These are phyloP conservation scores for Solanum etuberosum DNA, from an alignment of 257 asterid species.

Conservation along the genomic window DNA sequence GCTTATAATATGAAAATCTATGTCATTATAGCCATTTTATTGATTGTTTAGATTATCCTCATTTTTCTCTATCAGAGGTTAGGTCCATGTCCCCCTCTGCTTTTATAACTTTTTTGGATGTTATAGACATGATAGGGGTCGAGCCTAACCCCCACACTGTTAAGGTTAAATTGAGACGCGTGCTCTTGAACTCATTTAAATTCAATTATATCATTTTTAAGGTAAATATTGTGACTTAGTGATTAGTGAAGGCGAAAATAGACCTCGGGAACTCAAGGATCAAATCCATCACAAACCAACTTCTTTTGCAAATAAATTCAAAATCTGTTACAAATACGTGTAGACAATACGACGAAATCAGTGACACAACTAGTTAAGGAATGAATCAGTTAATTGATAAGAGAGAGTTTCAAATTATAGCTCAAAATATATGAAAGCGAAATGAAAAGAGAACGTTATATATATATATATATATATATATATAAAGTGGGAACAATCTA, in stretches of 20 bases:
- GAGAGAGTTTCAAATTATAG: no score
- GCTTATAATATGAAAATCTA: neutral
- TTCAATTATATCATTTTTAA: no score
- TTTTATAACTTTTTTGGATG: neutral
- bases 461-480: no score
- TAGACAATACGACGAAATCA: no score
- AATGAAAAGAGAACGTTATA: no score
- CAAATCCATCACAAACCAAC: neutral
- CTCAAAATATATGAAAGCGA: no score
- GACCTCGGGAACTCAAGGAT: neutral
- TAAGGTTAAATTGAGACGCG: neutral
- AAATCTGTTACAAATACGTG: neutral
- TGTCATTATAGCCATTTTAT: no score
- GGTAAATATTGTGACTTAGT: neutral
- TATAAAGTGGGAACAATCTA: no score
- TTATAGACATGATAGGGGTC: neutral
- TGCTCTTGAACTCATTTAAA: no score
- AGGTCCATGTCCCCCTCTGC: neutral
- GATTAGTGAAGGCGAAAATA: neutral
- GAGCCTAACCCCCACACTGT: no score
- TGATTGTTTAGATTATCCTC: neutral
- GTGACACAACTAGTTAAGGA: no score
- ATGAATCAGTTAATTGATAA: no score
- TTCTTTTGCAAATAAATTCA: neutral
- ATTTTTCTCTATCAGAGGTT: neutral